Conservation (phyloP, 75 land plant genomes). For the Pseudotsuga menziesii region DNA sequence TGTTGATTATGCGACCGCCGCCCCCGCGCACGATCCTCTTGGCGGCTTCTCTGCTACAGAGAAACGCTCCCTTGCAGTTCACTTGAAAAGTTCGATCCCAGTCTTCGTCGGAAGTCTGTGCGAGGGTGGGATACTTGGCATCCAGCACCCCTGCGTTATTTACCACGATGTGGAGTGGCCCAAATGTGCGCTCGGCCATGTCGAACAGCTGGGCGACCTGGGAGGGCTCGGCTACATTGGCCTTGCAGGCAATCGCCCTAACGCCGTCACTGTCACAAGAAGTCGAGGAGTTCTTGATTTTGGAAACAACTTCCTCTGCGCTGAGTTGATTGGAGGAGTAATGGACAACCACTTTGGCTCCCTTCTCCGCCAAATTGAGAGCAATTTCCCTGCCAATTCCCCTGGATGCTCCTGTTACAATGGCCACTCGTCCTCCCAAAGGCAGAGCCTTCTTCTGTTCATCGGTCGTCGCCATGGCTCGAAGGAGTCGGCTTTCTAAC, state of each 20-base stretch:
- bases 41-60: constrained; percentile 37
- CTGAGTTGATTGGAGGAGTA: constrained; percentile 19
- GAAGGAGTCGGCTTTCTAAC: no score
- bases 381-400: constrained; percentile 43
- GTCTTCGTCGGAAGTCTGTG: constrained; percentile 26
- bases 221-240: constrained; percentile 44
- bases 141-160: constrained; percentile 49
- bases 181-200: constrained; percentile 34
- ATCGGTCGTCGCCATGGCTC: no score
- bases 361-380: constrained; percentile 25
- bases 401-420: constrained; percentile 48
- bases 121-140: constrained; percentile 23
- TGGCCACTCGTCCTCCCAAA: background rate
- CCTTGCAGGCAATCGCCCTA: constrained; percentile 42
- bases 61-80: constrained; percentile 31
- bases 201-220: constrained; percentile 68
- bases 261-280: background rate
- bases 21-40: constrained; percentile 18
- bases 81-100: constrained; percentile 41
- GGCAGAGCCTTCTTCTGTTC: no score
- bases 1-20: constrained; percentile 30
- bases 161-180: constrained; percentile 48
- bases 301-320: constrained; percentile 9
- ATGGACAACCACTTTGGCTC: constrained; percentile 37
- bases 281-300: constrained; percentile 12